Evolutionary conservation across 257 asterid genomes (phyloP).

Genomic region (Solanum sejunctum): DNA sequence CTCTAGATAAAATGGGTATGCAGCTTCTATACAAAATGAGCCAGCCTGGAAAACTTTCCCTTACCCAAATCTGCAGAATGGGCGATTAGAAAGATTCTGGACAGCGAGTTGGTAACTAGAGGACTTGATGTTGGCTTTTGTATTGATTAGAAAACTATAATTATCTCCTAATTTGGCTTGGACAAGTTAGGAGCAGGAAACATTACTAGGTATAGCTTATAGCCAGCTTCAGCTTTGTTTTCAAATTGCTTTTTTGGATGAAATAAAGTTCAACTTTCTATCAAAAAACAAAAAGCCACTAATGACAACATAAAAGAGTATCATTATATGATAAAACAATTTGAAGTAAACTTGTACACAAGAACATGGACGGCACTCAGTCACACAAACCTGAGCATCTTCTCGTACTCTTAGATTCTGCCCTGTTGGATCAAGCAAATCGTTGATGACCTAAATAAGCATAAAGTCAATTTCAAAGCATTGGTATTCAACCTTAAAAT

Average conservation of each 20-base stretch:
- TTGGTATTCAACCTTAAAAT: neutral
- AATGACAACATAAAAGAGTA: neutral
- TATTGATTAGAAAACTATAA: neutral
- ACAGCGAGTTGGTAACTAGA: neutral
- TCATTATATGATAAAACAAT: neutral
- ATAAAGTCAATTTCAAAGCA: neutral
- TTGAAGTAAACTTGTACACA: neutral
- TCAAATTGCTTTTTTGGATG: neutral
- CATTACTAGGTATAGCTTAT: neutral
- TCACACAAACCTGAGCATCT: constrained; percentile 53
- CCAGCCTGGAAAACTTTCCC: neutral
- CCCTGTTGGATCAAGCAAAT: constrained; percentile 76
- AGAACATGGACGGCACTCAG: neutral
- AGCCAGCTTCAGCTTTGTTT: neutral
- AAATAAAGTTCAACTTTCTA: neutral
- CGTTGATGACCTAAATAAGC: constrained; percentile 68
- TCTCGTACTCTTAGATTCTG: constrained; percentile 78
- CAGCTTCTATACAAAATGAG: neutral
- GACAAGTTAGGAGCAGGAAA: neutral
- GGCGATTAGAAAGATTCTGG: neutral
- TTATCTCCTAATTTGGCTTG: neutral
- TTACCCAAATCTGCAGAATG: neutral
- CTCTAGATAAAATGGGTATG: neutral
- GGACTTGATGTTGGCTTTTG: neutral
- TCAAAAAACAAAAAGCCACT: neutral